Base-by-base conservation (phyloP, 371 early-diverging fungal species). In the Encephalitozoon romaleae region DNA sequence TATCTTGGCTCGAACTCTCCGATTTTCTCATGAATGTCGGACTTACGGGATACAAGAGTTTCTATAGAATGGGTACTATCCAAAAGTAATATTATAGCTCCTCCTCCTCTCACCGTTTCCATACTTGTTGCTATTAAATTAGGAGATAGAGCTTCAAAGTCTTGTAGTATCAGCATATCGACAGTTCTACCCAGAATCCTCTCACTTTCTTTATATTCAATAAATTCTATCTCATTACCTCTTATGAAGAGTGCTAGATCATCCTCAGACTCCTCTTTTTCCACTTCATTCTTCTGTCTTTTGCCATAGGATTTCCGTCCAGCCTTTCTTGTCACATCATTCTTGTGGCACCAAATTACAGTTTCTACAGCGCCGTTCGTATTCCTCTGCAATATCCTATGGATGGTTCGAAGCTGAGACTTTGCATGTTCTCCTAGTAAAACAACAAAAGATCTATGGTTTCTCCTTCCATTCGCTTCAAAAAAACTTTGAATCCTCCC, bases 51-150 rank as follows among this genome's bases (percentile, higher is more conserved):
- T 94, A 32, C 93, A 94, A 85, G 94, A 94, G 80, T 75, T 23
- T 52, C 52, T 32, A 78, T 30, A 45, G 69, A 55, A 30, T 70
- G 23, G 2, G 67, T 74, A n/a, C 73, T 64, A 49, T 81, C 76
- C 9, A 82, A 45, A 12, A 82, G 53, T 30, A 98, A 85, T 9
- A 96, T 91, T 42, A 96, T 91, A 70, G 94, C 87, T 52, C 99
- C 99, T 59, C 99, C 99, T 45, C 98, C 98, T 85, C 94, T 93
- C 1, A 98, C 95, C 2, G 97, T 96, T 85, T 97, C 99, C 63
- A 98, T 90, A 0, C 96, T 93, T 55, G 93, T 89, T 28, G 96
- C 96, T 42, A 97, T 86, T 34, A 95, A 84, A 84, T 97, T 98
- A 67, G 99, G 97, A 18, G 96, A 96, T 72, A 96, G 86, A 9